Percentiles rank a stretch among this genome's conserved stretches.
These are phyloP conservation scores for Haematococcus sp. DNA, from an alignment of 139 green algal species.

Conservation along the genomic window DNA sequence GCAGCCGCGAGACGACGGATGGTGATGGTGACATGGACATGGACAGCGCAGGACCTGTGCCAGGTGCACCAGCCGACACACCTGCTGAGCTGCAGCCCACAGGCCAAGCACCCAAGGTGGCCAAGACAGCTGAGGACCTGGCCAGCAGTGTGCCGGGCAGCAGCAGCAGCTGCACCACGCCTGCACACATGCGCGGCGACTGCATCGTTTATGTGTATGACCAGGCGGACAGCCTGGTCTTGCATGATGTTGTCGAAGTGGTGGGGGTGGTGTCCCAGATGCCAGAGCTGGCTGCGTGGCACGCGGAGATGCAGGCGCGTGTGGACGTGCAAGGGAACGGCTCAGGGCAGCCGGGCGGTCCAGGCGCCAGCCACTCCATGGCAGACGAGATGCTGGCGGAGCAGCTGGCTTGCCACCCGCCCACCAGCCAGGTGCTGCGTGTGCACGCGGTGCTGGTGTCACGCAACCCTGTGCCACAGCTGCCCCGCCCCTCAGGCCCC, in stretches of 20 bases:
- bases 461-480: background rate
- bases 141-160: too few relatives aligned
- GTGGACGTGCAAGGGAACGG: too few relatives aligned
- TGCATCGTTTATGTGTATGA: conserved; percentile 44
- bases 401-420: conserved; percentile 25
- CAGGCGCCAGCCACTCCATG: too few relatives aligned
- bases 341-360: too few relatives aligned
- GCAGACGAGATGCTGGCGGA: conserved; percentile 34
- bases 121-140: too few relatives aligned
- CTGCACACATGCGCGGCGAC: background rate
- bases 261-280: conserved; percentile 48
- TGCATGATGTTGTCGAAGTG: conserved; percentile 68
- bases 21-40: too few relatives aligned
- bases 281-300: conserved; percentile 44
- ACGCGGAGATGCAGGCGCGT: background rate
- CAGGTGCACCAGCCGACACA: too few relatives aligned
- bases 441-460: background rate
- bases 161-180: too few relatives aligned
- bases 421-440: conserved; percentile 45
- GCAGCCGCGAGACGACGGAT: too few relatives aligned
- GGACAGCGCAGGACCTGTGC: too few relatives aligned
- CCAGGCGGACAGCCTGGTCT: conserved; percentile 32
- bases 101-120: too few relatives aligned
- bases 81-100: too few relatives aligned
- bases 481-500: background rate